Evolutionary conservation across 1,139 yeast genomes (phyloP), one percentile per base, ranked within the genome.

Genomic region (Diutina pseudorugosa): DNA sequence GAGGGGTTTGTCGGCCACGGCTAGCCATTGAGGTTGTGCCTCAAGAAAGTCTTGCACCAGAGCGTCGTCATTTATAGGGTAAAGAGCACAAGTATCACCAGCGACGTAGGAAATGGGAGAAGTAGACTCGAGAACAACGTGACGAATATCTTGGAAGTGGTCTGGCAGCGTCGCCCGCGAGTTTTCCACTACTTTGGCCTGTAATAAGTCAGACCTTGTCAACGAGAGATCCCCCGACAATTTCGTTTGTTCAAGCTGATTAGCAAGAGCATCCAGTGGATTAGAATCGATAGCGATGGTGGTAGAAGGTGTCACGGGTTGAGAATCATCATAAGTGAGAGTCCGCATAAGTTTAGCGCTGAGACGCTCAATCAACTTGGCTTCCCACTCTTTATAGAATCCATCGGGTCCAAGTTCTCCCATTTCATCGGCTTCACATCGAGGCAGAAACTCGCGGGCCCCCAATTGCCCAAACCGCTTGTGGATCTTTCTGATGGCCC

Each of bases 131-230:
- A 90, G 69, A 0, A 67, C 65, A 16, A 91, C 64, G 55, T 79
- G 82, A 44, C 96, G 74, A 1, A 93, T 95, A 62, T 94, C 98
- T 65, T 93, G 98, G 66, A 88, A 90, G 68, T 94, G 98, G 53
- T 80, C 83, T 0, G 59, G 55, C 0, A 79, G 65, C 0, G 97
- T 91, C 14, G 91, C 68, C 54, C 96, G 68, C 0, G 65, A 58
- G 61, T 88, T 88, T 2, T 57, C 52, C 0, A 59, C 53, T 12
- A 87, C 72, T 7, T 58, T 67, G 0, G 85, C 93, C 12, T 56
- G 54, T 18, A 54, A 63, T 52, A 14, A 51, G 50, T 52, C 19
- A n/a, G 49, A 4, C 4, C 56, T 51, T 2, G 56, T 21, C 12
- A 56, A 41, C 16, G 51, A 45, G 16, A 53, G 51, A 9, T 55